Base-by-base conservation (phyloP, 2,329 filamentous ascomycete species). In the Claviceps purpurea region DNA sequence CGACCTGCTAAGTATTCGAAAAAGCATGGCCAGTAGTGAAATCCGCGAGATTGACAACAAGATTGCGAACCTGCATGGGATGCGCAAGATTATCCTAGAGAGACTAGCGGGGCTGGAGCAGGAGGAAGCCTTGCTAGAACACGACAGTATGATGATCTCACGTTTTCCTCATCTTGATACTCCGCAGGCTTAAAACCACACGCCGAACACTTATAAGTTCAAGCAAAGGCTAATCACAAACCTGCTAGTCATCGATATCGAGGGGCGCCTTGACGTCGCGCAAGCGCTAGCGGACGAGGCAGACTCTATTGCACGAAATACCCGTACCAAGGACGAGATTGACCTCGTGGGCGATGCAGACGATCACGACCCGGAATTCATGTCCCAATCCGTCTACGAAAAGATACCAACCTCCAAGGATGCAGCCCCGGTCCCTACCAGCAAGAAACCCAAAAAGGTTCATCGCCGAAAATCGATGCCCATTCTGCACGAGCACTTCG, bases 371-470 rank as follows among this genome's bases (percentile, higher is more conserved):
- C 57, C 64, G 24, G 77, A 75, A 1, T 98, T 97, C 72, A 97
- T 97, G 93, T 96, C 93, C 3, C 89, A 96, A 67, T 96, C 90
- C 13, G 88, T 98, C 59, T 98, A 97, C 66, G 87, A 94, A 59
- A 96, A 96, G 68, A 72, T 98, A 8, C 88, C 90, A 1, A 69
- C 71, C 10, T 72, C 78, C 10, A 64, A 70, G 30, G 65, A 66
- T 22, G 74, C 69, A 59, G 74, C 76, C 2, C 72, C 77, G 30
- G 30, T 4, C 10, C 30, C 10, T 11, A 34, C 10, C 1, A 65
- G 75, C 7, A 63, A 65, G 47, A 76, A 73, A 62, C 58, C 69
- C 16, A 75, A 73, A 59, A 75, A 74, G 58, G 79, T 76, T 41
- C 76, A 78, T 55, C 77, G 84, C 52, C 79, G 85, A 56, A 89